These are phyloP conservation scores for Blastobotrys indianensis DNA, from an alignment of 1,139 yeast genomes.

Conservation along the genomic window DNA sequence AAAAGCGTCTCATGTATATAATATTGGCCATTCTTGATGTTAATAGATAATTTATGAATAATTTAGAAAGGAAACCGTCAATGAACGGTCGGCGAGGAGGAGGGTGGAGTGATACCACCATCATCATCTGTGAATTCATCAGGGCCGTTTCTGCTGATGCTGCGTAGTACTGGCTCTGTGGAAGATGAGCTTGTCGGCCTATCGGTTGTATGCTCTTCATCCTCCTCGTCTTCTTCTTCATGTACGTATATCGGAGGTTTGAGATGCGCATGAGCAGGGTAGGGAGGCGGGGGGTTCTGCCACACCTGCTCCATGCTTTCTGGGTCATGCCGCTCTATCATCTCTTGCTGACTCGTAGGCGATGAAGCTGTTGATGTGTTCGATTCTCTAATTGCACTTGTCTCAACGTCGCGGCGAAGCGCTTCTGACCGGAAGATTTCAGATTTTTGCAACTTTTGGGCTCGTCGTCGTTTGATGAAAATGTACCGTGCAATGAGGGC, in stretches of 20 bases:
- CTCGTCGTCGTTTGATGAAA: slow-evolving; percentile 23
- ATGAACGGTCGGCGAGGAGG: neutral
- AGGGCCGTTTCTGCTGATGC: neutral
- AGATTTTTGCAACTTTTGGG: slow-evolving; percentile 17
- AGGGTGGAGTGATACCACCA: no score
- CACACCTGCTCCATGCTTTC: slow-evolving; percentile 10
- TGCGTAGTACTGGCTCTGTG: slow-evolving; percentile 6
- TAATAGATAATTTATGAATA: neutral
- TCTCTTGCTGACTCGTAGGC: neutral
- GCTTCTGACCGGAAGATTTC: slow-evolving; percentile 25
- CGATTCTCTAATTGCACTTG: neutral
- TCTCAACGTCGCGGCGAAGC: slow-evolving; percentile 25
- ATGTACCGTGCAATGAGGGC: slow-evolving; percentile 22
- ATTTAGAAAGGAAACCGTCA: neutral
- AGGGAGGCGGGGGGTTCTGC: slow-evolving; percentile 25
- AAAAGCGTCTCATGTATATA: no score
- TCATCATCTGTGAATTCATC: no score
- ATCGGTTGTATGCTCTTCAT: neutral
- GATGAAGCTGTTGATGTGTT: slow-evolving; percentile 4
- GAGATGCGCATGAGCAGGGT: slow-evolving; percentile 18
- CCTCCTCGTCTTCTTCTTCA: slow-evolving; percentile 7
- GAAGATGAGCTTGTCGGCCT: no score
- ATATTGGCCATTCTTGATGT: neutral
- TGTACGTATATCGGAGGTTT: slow-evolving; percentile 7
- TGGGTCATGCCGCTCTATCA: slow-evolving; percentile 1